A percentile compares a stretch with the other conserved stretches of the same genome.
These are phyloP conservation scores for Elsinoe perseae DNA, from an alignment of 2,329 filamentous ascomycete genomes.

Conservation along the genomic window DNA sequence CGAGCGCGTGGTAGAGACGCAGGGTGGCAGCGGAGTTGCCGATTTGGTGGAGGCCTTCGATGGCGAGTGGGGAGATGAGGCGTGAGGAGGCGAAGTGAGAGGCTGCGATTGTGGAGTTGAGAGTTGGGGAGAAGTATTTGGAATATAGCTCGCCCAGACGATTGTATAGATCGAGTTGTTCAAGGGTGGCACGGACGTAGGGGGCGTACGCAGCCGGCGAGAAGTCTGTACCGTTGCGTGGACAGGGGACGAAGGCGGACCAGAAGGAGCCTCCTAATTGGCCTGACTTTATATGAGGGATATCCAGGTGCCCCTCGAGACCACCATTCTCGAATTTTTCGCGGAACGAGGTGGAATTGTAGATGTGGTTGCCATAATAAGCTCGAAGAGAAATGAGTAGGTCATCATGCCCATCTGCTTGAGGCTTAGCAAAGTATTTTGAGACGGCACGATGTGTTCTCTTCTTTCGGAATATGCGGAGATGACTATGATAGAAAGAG, in stretches of 20 bases:
- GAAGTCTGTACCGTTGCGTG: slow-evolving; percentile 62
- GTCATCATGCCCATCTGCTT: slow-evolving; percentile 79
- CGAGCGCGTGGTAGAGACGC: slow-evolving; percentile 65
- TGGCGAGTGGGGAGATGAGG: slow-evolving; percentile 69
- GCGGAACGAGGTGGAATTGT: slow-evolving; percentile 56
- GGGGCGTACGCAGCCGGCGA: slow-evolving; percentile 62
- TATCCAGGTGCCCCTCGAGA: slow-evolving; percentile 64
- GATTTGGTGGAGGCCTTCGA: slow-evolving; percentile 90
- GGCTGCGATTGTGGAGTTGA: slow-evolving; percentile 54
- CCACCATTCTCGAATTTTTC: slow-evolving; percentile 64
- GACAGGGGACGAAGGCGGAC: slow-evolving; percentile 78
- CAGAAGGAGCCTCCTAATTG: slow-evolving; percentile 82
- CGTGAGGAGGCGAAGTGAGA: slow-evolving; percentile 41
- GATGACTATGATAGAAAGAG: too few species aligned
- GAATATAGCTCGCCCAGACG: slow-evolving; percentile 59
- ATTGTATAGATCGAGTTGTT: slow-evolving; percentile 66
- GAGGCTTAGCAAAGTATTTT: not conserved
- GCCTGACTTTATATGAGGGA: slow-evolving; percentile 65
- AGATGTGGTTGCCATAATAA: slow-evolving; percentile 68
- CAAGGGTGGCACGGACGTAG: slow-evolving; percentile 59
- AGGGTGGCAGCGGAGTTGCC: slow-evolving; percentile 74
- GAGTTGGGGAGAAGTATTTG: slow-evolving; percentile 57
- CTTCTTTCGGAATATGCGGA: too few species aligned
- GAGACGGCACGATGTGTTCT: too few species aligned
- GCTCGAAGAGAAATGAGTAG: slow-evolving; percentile 65